These are phyloP conservation scores for Delitschia confertaspora DNA, from an alignment of 495 filamentous ascomycete species.

Conservation along the genomic window DNA sequence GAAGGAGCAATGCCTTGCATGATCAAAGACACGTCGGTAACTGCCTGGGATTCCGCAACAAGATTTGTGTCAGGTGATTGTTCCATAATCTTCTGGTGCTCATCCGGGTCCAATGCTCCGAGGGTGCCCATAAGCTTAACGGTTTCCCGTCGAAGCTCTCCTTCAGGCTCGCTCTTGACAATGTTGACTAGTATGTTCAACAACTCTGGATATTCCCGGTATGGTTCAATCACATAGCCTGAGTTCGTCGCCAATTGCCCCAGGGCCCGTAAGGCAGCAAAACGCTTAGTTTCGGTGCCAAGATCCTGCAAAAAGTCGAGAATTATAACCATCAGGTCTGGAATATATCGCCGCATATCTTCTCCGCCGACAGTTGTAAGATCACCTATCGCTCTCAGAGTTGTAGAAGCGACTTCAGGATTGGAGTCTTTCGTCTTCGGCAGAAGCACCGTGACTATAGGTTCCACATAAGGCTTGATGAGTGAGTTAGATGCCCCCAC, in stretches of 20 bases:
- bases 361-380: slow-evolving; percentile 86
- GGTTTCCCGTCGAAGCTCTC: slow-evolving; percentile 77
- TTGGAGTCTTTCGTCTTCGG: slow-evolving; percentile 80
- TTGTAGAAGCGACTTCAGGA: slow-evolving; percentile 79
- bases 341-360: slow-evolving; percentile 80
- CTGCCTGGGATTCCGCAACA: slow-evolving; percentile 52
- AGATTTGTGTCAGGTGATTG: slow-evolving; percentile 54
- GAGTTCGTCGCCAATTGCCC: slow-evolving; percentile 89
- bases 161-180: slow-evolving; percentile 80
- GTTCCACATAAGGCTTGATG: slow-evolving; percentile 90
- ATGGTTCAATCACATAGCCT: slow-evolving; percentile 96
- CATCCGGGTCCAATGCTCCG: slow-evolving; percentile 94
- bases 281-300: slow-evolving; percentile 75
- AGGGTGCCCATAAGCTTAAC: slow-evolving; percentile 94
- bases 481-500: slow-evolving; percentile 83
- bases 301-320: slow-evolving; percentile 87
- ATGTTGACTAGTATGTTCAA: slow-evolving; percentile 87
- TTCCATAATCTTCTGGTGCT: slow-evolving; percentile 59
- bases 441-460: slow-evolving; percentile 81
- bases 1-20: slow-evolving; percentile 96
- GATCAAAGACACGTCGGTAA: slow-evolving; percentile 93
- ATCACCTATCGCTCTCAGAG: slow-evolving; percentile 87
- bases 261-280: slow-evolving; percentile 81
- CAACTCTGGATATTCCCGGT: slow-evolving; percentile 85
- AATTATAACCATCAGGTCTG: slow-evolving; percentile 87